These are phyloP conservation scores for Spinellus fusiger DNA, from an alignment of 192 early-diverging fungal genomes.

Conservation along the genomic window DNA sequence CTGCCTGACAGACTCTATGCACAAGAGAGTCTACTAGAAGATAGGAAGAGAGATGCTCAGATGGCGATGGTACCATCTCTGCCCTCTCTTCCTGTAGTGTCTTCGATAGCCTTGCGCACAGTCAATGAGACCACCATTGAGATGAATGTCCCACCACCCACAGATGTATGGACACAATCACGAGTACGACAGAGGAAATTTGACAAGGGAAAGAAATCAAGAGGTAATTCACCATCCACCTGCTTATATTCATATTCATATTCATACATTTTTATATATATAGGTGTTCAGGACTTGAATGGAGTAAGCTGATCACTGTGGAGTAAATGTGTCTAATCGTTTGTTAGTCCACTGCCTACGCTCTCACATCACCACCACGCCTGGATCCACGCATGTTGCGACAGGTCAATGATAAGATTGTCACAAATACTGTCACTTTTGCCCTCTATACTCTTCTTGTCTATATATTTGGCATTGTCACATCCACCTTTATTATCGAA, in stretches of 20 bases:
- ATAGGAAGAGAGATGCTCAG: background rate
- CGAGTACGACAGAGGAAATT: slow-evolving; percentile 14
- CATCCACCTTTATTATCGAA: slow-evolving; percentile 40
- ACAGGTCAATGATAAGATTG: slow-evolving; percentile 28
- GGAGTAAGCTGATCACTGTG: slow-evolving; percentile 18
- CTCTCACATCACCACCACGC: background rate
- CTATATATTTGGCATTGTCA: slow-evolving; percentile 44
- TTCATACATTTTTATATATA: background rate
- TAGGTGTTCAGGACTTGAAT: slow-evolving; percentile 9
- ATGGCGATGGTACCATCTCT: background rate
- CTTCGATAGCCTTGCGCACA: background rate
- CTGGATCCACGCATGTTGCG: slow-evolving; percentile 7
- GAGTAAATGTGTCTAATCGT: too few relatives aligned
- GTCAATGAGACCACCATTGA: slow-evolving; percentile 4
- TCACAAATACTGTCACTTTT: slow-evolving; percentile 40
- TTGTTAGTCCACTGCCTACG: slow-evolving; percentile 1
- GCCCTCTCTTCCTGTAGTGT: too few relatives aligned
- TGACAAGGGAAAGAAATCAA: background rate
- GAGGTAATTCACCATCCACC: background rate
- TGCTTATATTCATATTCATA: background rate
- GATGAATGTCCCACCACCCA: slow-evolving; percentile 10
- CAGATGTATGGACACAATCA: slow-evolving; percentile 20
- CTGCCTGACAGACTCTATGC: background rate
- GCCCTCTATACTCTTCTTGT: slow-evolving; percentile 41
- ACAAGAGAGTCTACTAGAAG: background rate